Evolutionary conservation across 192 early-diverging fungal genomes (phyloP).

Genomic region (Backusella tarrabulga): DNA sequence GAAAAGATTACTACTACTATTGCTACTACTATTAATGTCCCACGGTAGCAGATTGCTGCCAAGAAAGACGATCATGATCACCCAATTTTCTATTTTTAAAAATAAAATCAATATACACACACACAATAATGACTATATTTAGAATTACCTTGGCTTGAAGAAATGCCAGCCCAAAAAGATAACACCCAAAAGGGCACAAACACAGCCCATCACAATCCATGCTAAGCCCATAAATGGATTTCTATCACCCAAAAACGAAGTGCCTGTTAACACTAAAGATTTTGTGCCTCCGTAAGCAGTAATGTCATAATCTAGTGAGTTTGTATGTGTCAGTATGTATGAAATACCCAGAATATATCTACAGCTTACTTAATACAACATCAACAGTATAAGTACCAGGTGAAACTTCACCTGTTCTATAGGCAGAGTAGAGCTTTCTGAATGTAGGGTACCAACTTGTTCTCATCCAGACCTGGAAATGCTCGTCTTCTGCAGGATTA

Average conservation of each 20-base stretch:
- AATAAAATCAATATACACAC: background rate
- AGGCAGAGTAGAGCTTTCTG: conserved; percentile 90
- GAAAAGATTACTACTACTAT: background rate
- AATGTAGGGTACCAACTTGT: conserved; percentile 95
- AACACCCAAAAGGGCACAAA: conserved; percentile 87
- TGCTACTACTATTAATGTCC: background rate
- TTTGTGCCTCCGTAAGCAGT: conserved; percentile 91
- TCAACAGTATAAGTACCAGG: conserved; percentile 72
- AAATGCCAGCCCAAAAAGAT: conserved; percentile 89
- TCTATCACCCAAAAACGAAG: conserved; percentile 94
- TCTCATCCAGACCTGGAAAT: conserved; percentile 99
- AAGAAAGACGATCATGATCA: conserved; percentile 95
- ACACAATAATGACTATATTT: background rate
- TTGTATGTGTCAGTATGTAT: background rate
- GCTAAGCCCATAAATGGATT: conserved; percentile 96
- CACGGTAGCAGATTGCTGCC: conserved; percentile 54
- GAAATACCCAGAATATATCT: too few species aligned
- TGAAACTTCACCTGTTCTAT: conserved; percentile 55
- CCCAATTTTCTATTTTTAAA: conserved; percentile 73
- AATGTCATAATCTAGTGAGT: conserved; percentile 75
- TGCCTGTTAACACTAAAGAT: conserved; percentile 90
- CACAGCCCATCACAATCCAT: conserved; percentile 89
- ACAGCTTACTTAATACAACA: conserved; percentile 69
- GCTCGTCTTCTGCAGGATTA: conserved; percentile 68
- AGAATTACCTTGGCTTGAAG: conserved; percentile 80